Evolutionary conservation across 331 rosid species (phyloP).

Genomic region (Pyracantha coccinea): DNA sequence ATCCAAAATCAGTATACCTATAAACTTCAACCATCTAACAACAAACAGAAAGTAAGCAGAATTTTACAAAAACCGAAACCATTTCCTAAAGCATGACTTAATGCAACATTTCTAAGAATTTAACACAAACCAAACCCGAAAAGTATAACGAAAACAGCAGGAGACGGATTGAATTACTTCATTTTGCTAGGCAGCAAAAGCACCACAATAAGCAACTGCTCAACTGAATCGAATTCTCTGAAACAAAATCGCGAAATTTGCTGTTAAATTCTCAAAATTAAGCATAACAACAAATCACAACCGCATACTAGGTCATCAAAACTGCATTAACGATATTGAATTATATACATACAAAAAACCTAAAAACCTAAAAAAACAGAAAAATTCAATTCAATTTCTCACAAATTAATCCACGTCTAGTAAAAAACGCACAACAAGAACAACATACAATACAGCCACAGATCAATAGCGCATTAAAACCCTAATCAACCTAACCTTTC

Average conservation of each 20-base stretch:
- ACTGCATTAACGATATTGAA: background rate
- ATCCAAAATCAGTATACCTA: slow-evolving; percentile 9
- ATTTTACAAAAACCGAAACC: background rate
- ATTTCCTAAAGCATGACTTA: background rate
- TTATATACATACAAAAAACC: background rate
- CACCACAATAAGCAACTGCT: slow-evolving; percentile 14
- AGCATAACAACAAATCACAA: background rate
- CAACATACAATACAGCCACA: background rate
- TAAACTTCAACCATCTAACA: background rate
- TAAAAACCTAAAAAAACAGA: background rate
- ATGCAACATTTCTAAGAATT: background rate
- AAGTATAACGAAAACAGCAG: slow-evolving; percentile 6
- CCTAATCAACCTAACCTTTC: background rate
- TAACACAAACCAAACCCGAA: background rate
- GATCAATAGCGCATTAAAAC: background rate
- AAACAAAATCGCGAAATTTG: background rate
- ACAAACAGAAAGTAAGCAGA: background rate
- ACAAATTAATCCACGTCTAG: background rate
- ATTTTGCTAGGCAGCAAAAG: slow-evolving; percentile 27
- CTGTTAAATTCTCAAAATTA: slow-evolving; percentile 15
- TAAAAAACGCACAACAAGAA: background rate
- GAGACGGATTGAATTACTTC: slow-evolving; percentile 43
- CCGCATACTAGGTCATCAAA: background rate
- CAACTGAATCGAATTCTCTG: slow-evolving; percentile 37
- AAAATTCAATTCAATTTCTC: background rate